A percentile compares a stretch with the other conserved stretches of the same genome.
These are phyloP conservation scores for Tricholomella constricta DNA, from an alignment of 768 basidiomycete genomes.

Conservation along the genomic window DNA sequence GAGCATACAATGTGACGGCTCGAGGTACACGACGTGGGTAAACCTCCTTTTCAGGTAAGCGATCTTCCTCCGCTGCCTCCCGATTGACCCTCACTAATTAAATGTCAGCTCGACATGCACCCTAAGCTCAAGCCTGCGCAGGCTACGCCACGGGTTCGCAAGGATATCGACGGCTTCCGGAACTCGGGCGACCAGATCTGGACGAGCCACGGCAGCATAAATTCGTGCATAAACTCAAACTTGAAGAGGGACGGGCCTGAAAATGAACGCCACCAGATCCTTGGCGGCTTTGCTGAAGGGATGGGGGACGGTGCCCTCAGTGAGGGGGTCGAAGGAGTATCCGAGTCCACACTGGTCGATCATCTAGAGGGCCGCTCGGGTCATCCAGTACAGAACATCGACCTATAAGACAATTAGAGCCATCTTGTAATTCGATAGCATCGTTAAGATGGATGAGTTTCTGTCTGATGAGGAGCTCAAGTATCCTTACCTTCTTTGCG, in stretches of 20 bases:
- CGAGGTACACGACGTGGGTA: too few relatives aligned
- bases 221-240: slow-evolving; percentile 18
- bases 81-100: slow-evolving; percentile 36
- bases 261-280: slow-evolving; percentile 19
- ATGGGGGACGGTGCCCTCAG: slow-evolving; percentile 25
- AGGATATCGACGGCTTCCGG: slow-evolving; percentile 32
- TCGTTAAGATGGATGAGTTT: slow-evolving; percentile 1
- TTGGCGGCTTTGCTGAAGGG: slow-evolving; percentile 30
- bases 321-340: slow-evolving; percentile 31
- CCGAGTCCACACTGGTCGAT: slow-evolving; percentile 34
- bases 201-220: slow-evolving; percentile 28
- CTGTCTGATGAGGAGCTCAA: too few relatives aligned
- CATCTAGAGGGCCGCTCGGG: slow-evolving; percentile 31
- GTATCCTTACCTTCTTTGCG: slow-evolving; percentile 10
- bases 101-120: background rate
- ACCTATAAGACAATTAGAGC: slow-evolving; percentile 16
- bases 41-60: slow-evolving; percentile 34
- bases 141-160: slow-evolving; percentile 21
- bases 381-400: slow-evolving; percentile 30
- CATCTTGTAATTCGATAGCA: slow-evolving; percentile 6
- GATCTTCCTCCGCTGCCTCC: slow-evolving; percentile 29
- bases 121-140: slow-evolving; percentile 15
- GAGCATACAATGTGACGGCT: too few relatives aligned
- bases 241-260: slow-evolving; percentile 9
- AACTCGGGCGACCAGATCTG: slow-evolving; percentile 34